Percentiles rank a stretch among this genome's conserved stretches.
phyloP scores from a whole-genome alignment of 768 basidiomycete genomes.

The Kwoniella dejecticola region DNA sequence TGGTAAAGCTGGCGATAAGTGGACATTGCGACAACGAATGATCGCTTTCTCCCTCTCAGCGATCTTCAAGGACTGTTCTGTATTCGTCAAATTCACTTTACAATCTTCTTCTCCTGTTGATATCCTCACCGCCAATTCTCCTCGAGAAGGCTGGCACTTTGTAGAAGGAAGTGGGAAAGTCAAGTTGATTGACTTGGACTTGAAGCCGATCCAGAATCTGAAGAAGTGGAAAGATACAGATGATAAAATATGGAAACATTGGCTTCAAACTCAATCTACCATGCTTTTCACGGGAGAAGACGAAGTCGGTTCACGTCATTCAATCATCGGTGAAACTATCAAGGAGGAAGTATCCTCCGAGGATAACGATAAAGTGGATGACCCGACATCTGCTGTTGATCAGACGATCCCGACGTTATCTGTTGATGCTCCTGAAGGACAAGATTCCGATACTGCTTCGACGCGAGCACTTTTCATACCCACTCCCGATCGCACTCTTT shows the following conservation, averaged over 20 bases:
- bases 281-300: background rate
- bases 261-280: conserved; percentile 15
- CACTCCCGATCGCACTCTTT: conserved; percentile 6
- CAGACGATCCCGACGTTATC: background rate
- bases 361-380: too few relatives aligned
- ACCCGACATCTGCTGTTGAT: too few relatives aligned
- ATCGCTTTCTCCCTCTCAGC: conserved; percentile 83
- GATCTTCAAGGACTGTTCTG: conserved; percentile 94
- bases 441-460: conserved; percentile 5
- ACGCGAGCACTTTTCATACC: conserved; percentile 8
- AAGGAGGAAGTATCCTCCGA: background rate
- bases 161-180: conserved; percentile 54
- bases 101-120: background rate
- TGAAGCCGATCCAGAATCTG: conserved; percentile 70
- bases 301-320: background rate
- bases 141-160: conserved; percentile 30
- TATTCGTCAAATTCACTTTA: conserved; percentile 59
- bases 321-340: background rate
- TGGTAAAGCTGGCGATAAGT: conserved; percentile 15
- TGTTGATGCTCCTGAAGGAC: background rate
- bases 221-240: conserved; percentile 75
- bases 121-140: background rate
- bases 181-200: conserved; percentile 82
- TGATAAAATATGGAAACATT: conserved; percentile 61
- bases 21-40: conserved; percentile 65